Evolutionary conservation across 2,329 filamentous ascomycete genomes (phyloP), one percentile per base, ranked within the genome.

Genomic region (Fusarium nurragi): DNA sequence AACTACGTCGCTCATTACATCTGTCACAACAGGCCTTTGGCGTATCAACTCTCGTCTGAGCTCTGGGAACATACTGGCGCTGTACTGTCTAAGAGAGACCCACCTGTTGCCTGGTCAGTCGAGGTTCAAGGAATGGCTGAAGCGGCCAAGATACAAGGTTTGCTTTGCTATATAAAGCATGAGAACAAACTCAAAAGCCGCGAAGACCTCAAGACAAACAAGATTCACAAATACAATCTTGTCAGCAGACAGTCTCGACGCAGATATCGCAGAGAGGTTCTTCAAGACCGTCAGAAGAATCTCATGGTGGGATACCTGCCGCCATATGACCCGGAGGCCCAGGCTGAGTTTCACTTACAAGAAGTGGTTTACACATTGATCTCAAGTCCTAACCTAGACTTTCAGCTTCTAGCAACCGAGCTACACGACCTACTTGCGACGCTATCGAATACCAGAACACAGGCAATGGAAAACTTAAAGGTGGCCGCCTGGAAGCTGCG

Each of bases 51-150:
- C 2, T 12, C 39, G 7, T 18, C 39, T 2, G 39, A 43, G 4
- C 39, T 28, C 9, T 43, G 39, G 39, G 23, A 18, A 2, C 38
- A 6, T 5, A 25, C 38, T 4, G 38, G 38, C 23, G 38, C 38
- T 40, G 3, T 11, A 3, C 38, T 40, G 16, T 8, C 21, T 6
- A 1, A 4, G 8, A 4, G 16, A 6, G 7, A 14, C 0, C 22
- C 39, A 19, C 39, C 39, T 2, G 5, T 26, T 3, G 2, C 4
- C 2, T 43, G 39, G 39, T 26, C 22, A 2, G 4, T 26, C 6
- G 2, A 43, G 2, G 39, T 14, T 4, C 39, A 43, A 19, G 39
- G 39, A 14, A 43, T 43, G 39, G 7, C 39, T 12, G 4, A 43
- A n/a, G 39, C 39, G 13, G 39, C 39, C 23, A 43, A 18, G 22